Conservation (phyloP, 805 yeast species). For the Starmerella floris region DNA sequence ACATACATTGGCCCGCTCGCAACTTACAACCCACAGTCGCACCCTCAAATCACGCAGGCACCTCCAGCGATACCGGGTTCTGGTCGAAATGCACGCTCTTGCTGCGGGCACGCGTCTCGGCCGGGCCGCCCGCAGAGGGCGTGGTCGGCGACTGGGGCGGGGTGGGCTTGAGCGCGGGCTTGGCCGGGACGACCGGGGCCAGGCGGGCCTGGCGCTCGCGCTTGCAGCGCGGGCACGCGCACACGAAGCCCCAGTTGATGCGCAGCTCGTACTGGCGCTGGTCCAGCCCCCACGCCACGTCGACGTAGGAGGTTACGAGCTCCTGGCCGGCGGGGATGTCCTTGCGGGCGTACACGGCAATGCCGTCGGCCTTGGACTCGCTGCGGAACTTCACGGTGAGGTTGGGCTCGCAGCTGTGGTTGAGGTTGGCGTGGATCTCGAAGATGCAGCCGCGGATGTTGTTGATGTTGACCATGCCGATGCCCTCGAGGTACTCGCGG, state of each 20-base stretch:
- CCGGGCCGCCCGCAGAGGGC: neutral
- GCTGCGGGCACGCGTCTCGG: slow-evolving; percentile 9
- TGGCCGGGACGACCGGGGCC: slow-evolving; percentile 2
- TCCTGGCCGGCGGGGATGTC: slow-evolving; percentile 54
- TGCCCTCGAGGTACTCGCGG: slow-evolving; percentile 43
- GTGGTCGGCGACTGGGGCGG: slow-evolving; percentile 2
- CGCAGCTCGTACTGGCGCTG: slow-evolving; percentile 54
- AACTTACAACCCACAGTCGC: too few species aligned
- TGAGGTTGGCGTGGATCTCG: slow-evolving; percentile 53
- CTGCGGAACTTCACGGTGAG: slow-evolving; percentile 34
- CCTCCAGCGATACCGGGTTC: slow-evolving; percentile 12
- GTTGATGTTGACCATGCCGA: slow-evolving; percentile 66
- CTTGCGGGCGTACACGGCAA: slow-evolving; percentile 46
- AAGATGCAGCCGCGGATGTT: slow-evolving; percentile 53
- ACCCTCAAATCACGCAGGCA: too few species aligned
- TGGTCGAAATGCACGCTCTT: slow-evolving; percentile 22
- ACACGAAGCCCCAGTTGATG: slow-evolving; percentile 67
- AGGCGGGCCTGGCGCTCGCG: slow-evolving; percentile 19
- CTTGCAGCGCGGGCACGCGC: slow-evolving; percentile 54
- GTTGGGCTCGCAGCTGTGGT: slow-evolving; percentile 67
- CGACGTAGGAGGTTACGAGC: slow-evolving; percentile 54
- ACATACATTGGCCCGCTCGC: too few species aligned
- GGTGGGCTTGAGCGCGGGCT: slow-evolving; percentile 9
- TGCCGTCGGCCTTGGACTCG: slow-evolving; percentile 38
- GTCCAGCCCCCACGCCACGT: slow-evolving; percentile 47